A percentile compares a stretch with the other conserved stretches of the same genome.
These are phyloP conservation scores for Leccinum brunneo-olivaceum DNA, from an alignment of 1,284 basidiomycete species.

Conservation along the genomic window DNA sequence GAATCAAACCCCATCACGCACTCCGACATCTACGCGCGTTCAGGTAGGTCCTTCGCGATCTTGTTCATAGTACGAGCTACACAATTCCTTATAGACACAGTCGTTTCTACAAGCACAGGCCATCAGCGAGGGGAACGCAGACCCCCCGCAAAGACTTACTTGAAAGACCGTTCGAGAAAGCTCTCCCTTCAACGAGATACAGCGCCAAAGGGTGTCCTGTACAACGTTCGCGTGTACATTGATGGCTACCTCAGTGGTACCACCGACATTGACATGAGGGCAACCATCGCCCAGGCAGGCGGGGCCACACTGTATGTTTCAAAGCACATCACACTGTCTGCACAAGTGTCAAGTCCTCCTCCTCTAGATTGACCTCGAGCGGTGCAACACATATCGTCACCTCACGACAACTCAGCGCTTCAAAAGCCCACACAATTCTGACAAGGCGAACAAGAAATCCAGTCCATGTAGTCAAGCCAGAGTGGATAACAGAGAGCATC, in stretches of 20 bases:
- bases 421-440: conserved; percentile 58
- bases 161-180: conserved; percentile 44
- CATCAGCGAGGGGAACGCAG: conserved; percentile 62
- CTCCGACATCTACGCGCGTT: conserved; percentile 53
- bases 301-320: conserved; percentile 43
- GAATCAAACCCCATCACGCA: conserved; percentile 67
- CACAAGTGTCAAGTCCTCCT: background rate
- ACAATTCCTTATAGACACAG: conserved; percentile 37
- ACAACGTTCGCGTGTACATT: conserved; percentile 50
- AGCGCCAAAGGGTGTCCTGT: conserved; percentile 31
- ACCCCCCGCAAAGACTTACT: conserved; percentile 31
- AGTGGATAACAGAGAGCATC: conserved; percentile 67
- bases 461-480: conserved; percentile 57
- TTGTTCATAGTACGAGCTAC: background rate
- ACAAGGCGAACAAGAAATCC: conserved; percentile 40
- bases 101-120: conserved; percentile 55
- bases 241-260: conserved; percentile 61
- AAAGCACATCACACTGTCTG: background rate
- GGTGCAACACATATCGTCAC: conserved; percentile 68
- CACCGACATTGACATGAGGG: conserved; percentile 70
- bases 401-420: conserved; percentile 57
- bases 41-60: conserved; percentile 37
- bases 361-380: conserved; percentile 43
- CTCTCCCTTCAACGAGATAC: conserved; percentile 41
- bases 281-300: conserved; percentile 50